Base-by-base conservation (phyloP, 768 basidiomycete genomes). In the Lactarius trivialis region DNA sequence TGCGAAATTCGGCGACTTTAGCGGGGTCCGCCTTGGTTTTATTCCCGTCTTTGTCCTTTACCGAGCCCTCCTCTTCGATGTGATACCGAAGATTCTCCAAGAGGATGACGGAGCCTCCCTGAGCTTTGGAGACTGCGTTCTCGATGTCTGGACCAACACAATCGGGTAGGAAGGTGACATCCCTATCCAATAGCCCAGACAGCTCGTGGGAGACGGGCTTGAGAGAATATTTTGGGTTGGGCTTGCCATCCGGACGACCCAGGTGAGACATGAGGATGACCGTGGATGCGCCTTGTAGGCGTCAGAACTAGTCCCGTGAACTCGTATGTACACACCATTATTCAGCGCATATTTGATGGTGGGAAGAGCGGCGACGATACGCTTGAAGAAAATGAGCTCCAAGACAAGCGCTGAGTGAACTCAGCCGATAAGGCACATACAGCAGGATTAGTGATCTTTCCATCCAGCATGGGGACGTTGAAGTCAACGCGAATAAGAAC, bases 81-180 rank as follows among this genome's bases (percentile, higher is more conserved):
- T 98, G 93, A 85, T 97, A 99, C 63, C 96, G 90, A 56, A 99
- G 80, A 77, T 99, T 99, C 78, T 99, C 96, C 71, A 99, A 85
- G 61, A 99, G 82, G 76, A 98, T 84, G 68, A 93, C 75, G 48
- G 89, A 80, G 54, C 95, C 89, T 53, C 75, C 70, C 33, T 82
- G 70, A 6, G 89, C 86, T 45, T 73, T 77, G 68, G 83, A 80
- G 66, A 97, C 89, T 50, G 85, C 82, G 58, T 84, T 77, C 76
- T 98, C 92, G 68, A 91, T 84, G 9, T 92, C 87, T 50, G 85
- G 78, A 34, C 95, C 96, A 60, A 98, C 89, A 70, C 85, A 93
- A 68, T 97, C 92, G 58, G 77, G 72, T 54, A 93, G 77, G 79
- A 99, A 99, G 36, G 77, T 85, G 67, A 99, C 90, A 33, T 82